Evolutionary conservation across 371 early-diverging fungal species (phyloP).

Genomic region (Sporodiniella umbellata): DNA sequence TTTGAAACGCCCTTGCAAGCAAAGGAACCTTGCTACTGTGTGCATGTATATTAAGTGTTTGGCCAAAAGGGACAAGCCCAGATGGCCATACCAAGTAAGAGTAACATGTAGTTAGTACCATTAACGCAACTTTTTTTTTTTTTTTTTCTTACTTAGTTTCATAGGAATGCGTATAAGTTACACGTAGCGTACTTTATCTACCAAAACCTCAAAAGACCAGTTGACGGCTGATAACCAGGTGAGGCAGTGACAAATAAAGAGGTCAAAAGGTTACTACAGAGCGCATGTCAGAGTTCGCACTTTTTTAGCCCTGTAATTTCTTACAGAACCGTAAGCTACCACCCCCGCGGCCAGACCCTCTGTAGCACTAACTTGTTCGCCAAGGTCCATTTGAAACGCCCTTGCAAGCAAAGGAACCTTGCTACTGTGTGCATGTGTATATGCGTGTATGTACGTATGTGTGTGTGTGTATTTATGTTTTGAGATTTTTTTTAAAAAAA

Average conservation of each 20-base stretch:
- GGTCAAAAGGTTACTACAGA: not conserved
- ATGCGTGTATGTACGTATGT: too few species aligned
- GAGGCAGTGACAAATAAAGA: not conserved
- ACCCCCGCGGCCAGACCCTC: not conserved
- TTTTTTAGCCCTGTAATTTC: constrained; percentile 1
- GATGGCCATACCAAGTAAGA: too few species aligned
- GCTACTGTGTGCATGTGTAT: constrained; percentile 36
- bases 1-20: too few species aligned
- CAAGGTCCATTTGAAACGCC: constrained; percentile 3
- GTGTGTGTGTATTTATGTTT: too few species aligned
- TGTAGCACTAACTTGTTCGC: not conserved
- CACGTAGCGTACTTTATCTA: not conserved
- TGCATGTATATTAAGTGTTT: too few species aligned
- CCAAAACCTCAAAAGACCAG: not conserved
- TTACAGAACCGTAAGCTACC: constrained; percentile 2
- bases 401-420: constrained; percentile 1
- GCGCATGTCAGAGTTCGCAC: constrained; percentile 3
- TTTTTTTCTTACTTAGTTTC: too few species aligned
- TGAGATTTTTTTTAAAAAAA: too few species aligned
- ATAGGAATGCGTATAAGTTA: not conserved
- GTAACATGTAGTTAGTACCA: too few species aligned
- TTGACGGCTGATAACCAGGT: not conserved
- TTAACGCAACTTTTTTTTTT: too few species aligned
- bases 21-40: too few species aligned
- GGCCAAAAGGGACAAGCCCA: too few species aligned